phyloP scores from a whole-genome alignment of 116 monocot species.

The Thalassia testudinum region DNA sequence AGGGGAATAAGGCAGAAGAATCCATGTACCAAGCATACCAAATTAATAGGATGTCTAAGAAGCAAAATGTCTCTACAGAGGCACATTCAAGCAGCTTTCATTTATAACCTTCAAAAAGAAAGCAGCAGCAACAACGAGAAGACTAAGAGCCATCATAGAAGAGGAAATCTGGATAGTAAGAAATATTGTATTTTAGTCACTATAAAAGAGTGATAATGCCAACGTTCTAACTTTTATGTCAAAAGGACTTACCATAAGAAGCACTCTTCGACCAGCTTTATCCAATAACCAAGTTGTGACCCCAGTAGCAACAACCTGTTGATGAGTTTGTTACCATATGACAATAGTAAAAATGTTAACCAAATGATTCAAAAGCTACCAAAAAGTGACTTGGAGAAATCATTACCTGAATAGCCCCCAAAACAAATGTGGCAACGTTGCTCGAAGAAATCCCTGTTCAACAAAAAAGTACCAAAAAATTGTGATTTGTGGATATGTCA shows the following conservation, averaged over 20 bases:
- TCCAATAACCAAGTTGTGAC: slow-evolving; percentile 85
- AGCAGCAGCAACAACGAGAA: slow-evolving; percentile 56
- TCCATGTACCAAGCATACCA: neutral
- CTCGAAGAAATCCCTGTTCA: slow-evolving; percentile 62
- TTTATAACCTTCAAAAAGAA: slow-evolving; percentile 70
- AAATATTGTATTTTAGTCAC: neutral
- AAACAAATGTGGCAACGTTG: slow-evolving; percentile 52
- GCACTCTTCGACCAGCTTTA: slow-evolving; percentile 75
- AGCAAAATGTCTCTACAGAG: neutral
- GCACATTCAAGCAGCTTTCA: neutral
- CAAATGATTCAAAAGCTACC: neutral
- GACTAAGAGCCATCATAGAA: slow-evolving; percentile 60
- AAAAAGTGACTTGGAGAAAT: slow-evolving; percentile 3
- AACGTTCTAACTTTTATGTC: neutral
- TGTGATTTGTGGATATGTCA: too few relatives aligned
- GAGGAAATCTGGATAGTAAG: slow-evolving; percentile 48
- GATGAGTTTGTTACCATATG: neutral
- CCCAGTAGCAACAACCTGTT: slow-evolving; percentile 79
- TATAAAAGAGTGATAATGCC: neutral
- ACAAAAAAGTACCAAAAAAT: neutral
- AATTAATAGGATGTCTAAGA: neutral
- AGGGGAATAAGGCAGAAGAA: neutral
- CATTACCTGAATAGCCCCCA: slow-evolving; percentile 85
- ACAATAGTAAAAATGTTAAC: neutral
- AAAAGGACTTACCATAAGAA: slow-evolving; percentile 54